These are phyloP conservation scores for Tricladium varicosporioides DNA, from an alignment of 2,329 filamentous ascomycete genomes.

Conservation along the genomic window DNA sequence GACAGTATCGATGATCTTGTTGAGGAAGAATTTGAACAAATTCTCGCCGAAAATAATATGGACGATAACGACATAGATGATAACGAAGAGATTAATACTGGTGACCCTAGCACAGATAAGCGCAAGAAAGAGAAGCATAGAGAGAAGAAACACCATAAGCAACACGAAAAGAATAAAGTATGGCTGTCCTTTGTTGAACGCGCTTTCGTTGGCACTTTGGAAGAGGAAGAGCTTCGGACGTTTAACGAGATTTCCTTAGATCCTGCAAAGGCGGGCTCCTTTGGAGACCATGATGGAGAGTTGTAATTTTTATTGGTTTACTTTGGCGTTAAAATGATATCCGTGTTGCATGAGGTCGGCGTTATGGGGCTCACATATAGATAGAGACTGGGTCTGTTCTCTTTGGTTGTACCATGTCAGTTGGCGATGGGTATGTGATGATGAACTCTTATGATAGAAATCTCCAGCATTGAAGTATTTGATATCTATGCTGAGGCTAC, in stretches of 20 bases:
- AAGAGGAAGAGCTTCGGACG: slow-evolving; percentile 58
- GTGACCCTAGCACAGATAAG: slow-evolving; percentile 30
- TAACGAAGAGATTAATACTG: slow-evolving; percentile 21
- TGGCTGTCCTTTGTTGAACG: slow-evolving; percentile 78
- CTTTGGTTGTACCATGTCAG: too few species aligned
- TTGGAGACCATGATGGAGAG: slow-evolving; percentile 6
- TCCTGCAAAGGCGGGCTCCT: not conserved
- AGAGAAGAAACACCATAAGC: slow-evolving; percentile 51
- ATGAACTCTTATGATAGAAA: too few species aligned
- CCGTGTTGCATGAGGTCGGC: slow-evolving; percentile 4
- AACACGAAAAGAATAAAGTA: slow-evolving; percentile 58
- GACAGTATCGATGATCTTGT: slow-evolving; percentile 27
- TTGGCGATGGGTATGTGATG: too few species aligned
- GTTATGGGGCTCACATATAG: not conserved
- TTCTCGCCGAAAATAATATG: slow-evolving; percentile 24
- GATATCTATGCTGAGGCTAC: too few species aligned
- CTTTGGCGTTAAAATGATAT: not conserved
- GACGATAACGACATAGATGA: slow-evolving; percentile 28
- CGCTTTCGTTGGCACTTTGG: slow-evolving; percentile 75
- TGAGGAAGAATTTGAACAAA: slow-evolving; percentile 25
- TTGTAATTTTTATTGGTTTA: slow-evolving; percentile 5
- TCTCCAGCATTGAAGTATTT: too few species aligned
- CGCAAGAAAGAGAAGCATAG: slow-evolving; percentile 32
- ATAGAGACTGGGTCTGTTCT: too few species aligned
- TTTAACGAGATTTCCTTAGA: slow-evolving; percentile 9